Base-by-base conservation (phyloP, 2,329 filamentous ascomycete genomes). In the Atkinsonella hypoxylon region DNA sequence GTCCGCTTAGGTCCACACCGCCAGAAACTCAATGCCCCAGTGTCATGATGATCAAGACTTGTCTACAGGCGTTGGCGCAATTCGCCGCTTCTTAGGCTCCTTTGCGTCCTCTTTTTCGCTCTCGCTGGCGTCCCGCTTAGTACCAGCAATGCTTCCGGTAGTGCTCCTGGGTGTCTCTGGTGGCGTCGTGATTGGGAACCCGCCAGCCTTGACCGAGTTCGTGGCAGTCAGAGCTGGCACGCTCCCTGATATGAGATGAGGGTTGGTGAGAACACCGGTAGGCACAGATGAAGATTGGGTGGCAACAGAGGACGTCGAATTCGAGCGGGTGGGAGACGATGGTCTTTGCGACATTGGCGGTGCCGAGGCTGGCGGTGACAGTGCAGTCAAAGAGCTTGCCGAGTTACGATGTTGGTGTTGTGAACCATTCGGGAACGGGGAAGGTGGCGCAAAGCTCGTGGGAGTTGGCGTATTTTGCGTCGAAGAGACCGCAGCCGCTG, bases 101-200 rank as follows among this genome's bases (percentile, higher is more conserved):
- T 73, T 71, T 17, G 64, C 67, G 8, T 77, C 73, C 15, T 76
- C 75, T 45, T 74, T 72, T 34, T 79, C 79, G 22, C 70, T 71
- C 52, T 79, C 77, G 22, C 71, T 75, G 12, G 73, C 73, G 30
- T 83, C 79, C 55, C 79, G 70, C 63, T 83, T 83, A 15, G 69
- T 66, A 31, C 76, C 76, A 2, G 64, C 61, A 44, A 61, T 61
- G 39, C 61, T 58, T 22, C 59, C 59, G 17, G 60, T 57, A 1
- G 61, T 56, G 43, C 62, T 66, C 40, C 76, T 75, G 6, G 91
- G 91, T 3, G 91, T 97, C 64, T 95, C 86, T 1, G 91, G 93
- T 2, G 93, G 91, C 8, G 91, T 96, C 38, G 87, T 88, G 59
- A 95, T 80, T 0, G 89, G 87, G 42, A 94, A 70, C 0, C 77